These are phyloP conservation scores for Trichosporon ovoides DNA, from an alignment of 1,284 basidiomycete species.

Conservation along the genomic window DNA sequence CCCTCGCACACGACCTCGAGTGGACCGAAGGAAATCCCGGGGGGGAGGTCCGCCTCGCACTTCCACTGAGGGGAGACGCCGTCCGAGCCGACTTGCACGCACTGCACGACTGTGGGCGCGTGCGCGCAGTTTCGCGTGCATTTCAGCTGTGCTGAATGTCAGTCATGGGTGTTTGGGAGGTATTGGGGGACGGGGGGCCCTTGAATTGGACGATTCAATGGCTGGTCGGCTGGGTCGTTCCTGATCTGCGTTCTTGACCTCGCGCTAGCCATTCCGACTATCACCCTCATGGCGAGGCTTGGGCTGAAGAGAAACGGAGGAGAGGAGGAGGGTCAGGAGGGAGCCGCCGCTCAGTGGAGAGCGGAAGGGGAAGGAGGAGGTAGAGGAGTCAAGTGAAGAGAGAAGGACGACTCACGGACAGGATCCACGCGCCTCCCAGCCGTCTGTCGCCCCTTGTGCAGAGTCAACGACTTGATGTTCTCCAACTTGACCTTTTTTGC, in stretches of 20 bases:
- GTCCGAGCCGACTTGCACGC: constrained; percentile 67
- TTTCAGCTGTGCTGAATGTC: constrained; percentile 57
- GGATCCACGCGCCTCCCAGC: constrained; percentile 60
- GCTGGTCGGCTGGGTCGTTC: too few species aligned
- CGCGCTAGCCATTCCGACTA: too few species aligned
- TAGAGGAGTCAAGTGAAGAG: background rate
- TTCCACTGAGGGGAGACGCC: constrained; percentile 79
- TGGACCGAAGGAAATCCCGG: constrained; percentile 68
- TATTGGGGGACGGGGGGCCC: too few species aligned
- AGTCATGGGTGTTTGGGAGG: too few species aligned
- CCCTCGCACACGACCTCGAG: constrained; percentile 85
- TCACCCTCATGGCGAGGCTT: too few species aligned
- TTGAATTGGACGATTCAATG: too few species aligned
- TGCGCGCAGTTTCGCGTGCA: constrained; percentile 75
- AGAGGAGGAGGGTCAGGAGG: background rate
- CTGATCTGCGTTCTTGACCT: too few species aligned
- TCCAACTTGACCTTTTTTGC: constrained; percentile 49
- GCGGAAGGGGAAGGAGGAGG: too few species aligned
- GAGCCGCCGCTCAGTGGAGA: too few species aligned
- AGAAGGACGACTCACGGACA: constrained; percentile 51
- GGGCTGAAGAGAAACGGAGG: background rate
- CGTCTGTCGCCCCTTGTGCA: constrained; percentile 67
- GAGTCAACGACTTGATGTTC: constrained; percentile 67
- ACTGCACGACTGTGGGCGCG: constrained; percentile 80
- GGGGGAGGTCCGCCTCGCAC: constrained; percentile 86